Conservation (phyloP, 164 flowering plant species). For the Hamamelis virginiana region DNA sequence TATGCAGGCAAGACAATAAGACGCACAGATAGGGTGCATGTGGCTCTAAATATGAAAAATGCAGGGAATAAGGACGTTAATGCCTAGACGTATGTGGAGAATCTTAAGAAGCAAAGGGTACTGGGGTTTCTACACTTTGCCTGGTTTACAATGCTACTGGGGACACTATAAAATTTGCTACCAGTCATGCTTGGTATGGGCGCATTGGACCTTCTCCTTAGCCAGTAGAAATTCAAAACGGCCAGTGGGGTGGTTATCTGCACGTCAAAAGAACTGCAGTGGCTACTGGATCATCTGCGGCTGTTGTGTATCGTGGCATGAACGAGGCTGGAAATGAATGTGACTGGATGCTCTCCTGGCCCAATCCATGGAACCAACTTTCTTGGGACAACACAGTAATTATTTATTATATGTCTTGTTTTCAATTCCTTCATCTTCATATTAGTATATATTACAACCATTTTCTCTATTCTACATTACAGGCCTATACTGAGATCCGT, state of each 20-base stretch:
- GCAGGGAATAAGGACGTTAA: background rate
- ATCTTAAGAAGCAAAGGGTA: background rate
- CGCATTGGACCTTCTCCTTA: background rate
- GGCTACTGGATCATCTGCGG: background rate
- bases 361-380: too few species aligned
- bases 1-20: background rate
- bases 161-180: background rate
- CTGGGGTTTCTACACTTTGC: slow-evolving; percentile 2
- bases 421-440: too few species aligned
- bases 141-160: too few species aligned
- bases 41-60: slow-evolving; percentile 7
- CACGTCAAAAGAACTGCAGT: background rate
- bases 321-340: background rate
- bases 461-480: too few species aligned
- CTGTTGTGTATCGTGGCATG: slow-evolving; percentile 4
- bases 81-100: too few species aligned
- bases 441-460: too few species aligned
- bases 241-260: slow-evolving; percentile 7
- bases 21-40: background rate
- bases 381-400: too few species aligned
- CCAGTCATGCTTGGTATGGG: background rate
- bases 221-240: background rate
- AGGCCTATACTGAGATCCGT: background rate
- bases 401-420: too few species aligned
- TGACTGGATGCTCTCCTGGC: too few species aligned